Percentiles rank a stretch among this genome's conserved stretches.
phyloP scores from a whole-genome alignment of 2,329 filamentous ascomycete species.

The Thielaviopsis punctulata region DNA sequence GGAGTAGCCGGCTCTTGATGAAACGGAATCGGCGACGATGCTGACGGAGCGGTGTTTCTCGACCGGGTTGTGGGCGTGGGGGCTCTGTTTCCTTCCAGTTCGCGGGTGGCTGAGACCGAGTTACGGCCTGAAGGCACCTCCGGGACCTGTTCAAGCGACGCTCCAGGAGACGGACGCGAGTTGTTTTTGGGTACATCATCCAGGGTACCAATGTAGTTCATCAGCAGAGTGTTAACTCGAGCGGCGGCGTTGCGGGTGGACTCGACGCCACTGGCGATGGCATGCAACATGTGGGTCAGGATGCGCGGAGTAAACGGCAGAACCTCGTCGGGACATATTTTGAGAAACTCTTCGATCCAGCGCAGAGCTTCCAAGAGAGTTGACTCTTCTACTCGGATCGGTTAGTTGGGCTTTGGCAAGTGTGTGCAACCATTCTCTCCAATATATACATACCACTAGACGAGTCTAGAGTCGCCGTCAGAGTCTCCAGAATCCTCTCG shows the following conservation, averaged over 20 bases:
- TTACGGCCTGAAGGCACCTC: slow-evolving; percentile 2
- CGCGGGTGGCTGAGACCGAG: neutral
- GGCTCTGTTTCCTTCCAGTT: slow-evolving; percentile 1
- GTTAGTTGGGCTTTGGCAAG: slow-evolving; percentile 2
- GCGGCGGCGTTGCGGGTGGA: slow-evolving; percentile 75
- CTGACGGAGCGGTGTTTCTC: slow-evolving; percentile 14
- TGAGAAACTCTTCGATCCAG: slow-evolving; percentile 93
- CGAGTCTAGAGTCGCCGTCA: slow-evolving; percentile 76
- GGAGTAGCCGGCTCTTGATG: neutral
- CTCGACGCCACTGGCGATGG: slow-evolving; percentile 83
- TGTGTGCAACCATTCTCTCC: no score
- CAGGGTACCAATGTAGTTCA: slow-evolving; percentile 86
- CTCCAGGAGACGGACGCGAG: neutral
- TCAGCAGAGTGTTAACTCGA: slow-evolving; percentile 75
- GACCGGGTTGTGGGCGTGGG: slow-evolving; percentile 5
- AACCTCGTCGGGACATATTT: slow-evolving; percentile 94
- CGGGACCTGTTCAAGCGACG: neutral
- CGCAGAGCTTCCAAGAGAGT: slow-evolving; percentile 78
- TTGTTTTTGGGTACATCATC: slow-evolving; percentile 41
- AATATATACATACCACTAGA: slow-evolving; percentile 55
- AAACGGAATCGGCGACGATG: slow-evolving; percentile 14
- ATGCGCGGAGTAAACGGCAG: slow-evolving; percentile 87
- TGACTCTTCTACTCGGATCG: slow-evolving; percentile 54
- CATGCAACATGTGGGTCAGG: slow-evolving; percentile 77
- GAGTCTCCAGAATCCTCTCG: slow-evolving; percentile 75